Conservation (phyloP, 2,329 filamentous ascomycete species). For the Sporothrix sp. region DNA sequence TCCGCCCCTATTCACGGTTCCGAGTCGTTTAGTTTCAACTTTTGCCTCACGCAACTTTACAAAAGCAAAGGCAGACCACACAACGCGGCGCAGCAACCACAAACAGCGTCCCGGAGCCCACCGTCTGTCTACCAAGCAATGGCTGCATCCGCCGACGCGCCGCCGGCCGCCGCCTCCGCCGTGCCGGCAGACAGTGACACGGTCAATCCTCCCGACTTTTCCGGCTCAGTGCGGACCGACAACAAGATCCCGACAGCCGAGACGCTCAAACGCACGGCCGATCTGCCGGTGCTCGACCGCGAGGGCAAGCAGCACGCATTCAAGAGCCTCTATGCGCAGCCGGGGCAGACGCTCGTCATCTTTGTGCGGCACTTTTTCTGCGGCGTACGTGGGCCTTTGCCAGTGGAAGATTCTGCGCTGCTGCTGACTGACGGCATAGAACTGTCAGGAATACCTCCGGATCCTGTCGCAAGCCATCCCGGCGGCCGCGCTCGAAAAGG, state of each 20-base stretch:
- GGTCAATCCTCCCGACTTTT: constrained; percentile 37
- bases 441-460: constrained; percentile 66
- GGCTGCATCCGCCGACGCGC: neutral
- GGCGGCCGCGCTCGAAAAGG: constrained; percentile 37
- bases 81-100: too few species aligned
- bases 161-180: neutral
- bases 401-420: neutral
- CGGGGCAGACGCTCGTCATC: constrained; percentile 54
- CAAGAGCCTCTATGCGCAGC: constrained; percentile 49
- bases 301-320: constrained; percentile 52
- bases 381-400: constrained; percentile 51
- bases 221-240: constrained; percentile 45
- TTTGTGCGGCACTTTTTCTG: constrained; percentile 77
- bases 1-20: too few species aligned
- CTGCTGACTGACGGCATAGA: constrained; percentile 33
- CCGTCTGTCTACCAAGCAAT: neutral
- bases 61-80: too few species aligned
- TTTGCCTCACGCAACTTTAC: too few species aligned
- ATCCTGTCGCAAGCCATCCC: constrained; percentile 50
- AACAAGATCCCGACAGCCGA: constrained; percentile 43
- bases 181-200: constrained; percentile 9
- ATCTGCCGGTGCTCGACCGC: constrained; percentile 50
- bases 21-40: too few species aligned
- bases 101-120: too few species aligned
- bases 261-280: constrained; percentile 41